Evolutionary conservation across 352 stramenopile genomes (phyloP).

Genomic region (Phytopythium oedochilum): DNA sequence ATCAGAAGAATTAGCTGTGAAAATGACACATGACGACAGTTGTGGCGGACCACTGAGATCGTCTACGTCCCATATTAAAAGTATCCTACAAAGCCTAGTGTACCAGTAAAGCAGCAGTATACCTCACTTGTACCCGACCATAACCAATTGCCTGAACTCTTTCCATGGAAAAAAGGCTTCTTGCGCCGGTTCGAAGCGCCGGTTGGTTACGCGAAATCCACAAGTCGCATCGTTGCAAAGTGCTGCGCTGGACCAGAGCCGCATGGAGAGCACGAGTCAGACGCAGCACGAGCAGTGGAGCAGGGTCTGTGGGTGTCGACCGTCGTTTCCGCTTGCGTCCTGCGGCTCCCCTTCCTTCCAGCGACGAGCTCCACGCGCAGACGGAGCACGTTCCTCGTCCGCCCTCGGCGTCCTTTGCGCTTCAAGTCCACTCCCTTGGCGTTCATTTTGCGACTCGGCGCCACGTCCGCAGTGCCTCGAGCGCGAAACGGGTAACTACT

Average conservation of each 20-base stretch:
- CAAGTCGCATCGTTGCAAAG: background rate
- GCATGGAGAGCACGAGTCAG: background rate
- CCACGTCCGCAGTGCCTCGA: background rate
- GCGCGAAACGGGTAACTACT: background rate
- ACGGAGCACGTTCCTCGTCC: background rate
- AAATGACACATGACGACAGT: no score
- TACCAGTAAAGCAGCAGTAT: no score
- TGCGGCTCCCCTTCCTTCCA: background rate
- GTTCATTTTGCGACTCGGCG: background rate
- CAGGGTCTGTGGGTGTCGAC: background rate
- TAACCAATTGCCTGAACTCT: no score
- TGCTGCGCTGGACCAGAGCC: background rate
- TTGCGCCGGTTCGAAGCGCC: no score
- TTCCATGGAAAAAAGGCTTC: no score
- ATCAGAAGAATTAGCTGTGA: no score
- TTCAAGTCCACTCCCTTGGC: no score
- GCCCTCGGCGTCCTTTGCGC: no score
- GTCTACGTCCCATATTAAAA: no score
- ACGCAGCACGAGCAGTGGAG: background rate
- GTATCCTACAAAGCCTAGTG: no score
- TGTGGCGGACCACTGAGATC: no score
- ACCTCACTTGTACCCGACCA: no score
- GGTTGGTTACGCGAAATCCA: constrained; percentile 1
- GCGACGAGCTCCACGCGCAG: background rate
- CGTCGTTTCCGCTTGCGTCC: background rate